These are phyloP conservation scores for Zostera marina DNA, from an alignment of 116 monocot species.

Conservation along the genomic window DNA sequence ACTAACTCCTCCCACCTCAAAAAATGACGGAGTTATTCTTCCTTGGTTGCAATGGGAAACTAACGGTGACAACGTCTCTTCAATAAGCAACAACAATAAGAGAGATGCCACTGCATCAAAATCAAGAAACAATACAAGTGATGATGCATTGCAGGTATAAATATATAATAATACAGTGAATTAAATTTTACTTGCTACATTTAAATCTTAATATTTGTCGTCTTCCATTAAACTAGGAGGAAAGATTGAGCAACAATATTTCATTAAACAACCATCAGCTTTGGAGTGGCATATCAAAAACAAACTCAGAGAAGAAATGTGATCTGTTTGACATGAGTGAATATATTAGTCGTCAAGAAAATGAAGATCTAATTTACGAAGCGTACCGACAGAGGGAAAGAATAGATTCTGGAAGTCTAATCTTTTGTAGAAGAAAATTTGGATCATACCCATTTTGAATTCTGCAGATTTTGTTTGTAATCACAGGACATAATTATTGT, in stretches of 20 bases:
- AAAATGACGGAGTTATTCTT: slow-evolving; percentile 31
- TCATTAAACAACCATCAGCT: slow-evolving; percentile 21
- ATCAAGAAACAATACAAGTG: slow-evolving; percentile 1
- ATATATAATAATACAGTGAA: neutral
- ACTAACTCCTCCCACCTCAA: slow-evolving; percentile 4
- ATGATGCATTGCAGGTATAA: slow-evolving; percentile 11
- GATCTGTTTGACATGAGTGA: slow-evolving; percentile 27
- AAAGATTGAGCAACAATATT: neutral
- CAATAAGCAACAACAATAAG: slow-evolving; percentile 8
- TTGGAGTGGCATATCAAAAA: slow-evolving; percentile 16
- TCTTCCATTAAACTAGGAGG: slow-evolving; percentile 13
- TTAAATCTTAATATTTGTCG: neutral
- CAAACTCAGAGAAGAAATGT: slow-evolving; percentile 1
- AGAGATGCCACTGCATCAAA: too few species aligned
- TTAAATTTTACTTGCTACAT: neutral
- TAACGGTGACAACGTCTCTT: slow-evolving; percentile 11
- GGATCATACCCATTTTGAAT: slow-evolving; percentile 3
- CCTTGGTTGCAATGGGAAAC: slow-evolving; percentile 49
- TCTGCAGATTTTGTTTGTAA: neutral
- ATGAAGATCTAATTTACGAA: slow-evolving; percentile 27
- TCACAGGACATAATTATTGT: neutral
- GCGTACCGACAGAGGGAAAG: slow-evolving; percentile 25
- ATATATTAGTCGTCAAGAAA: slow-evolving; percentile 16
- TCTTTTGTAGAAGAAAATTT: slow-evolving; percentile 22
- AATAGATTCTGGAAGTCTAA: slow-evolving; percentile 30